Evolutionary conservation across 2,329 filamentous ascomycete genomes (phyloP).

Genomic region (Neonectria magnoliae): DNA sequence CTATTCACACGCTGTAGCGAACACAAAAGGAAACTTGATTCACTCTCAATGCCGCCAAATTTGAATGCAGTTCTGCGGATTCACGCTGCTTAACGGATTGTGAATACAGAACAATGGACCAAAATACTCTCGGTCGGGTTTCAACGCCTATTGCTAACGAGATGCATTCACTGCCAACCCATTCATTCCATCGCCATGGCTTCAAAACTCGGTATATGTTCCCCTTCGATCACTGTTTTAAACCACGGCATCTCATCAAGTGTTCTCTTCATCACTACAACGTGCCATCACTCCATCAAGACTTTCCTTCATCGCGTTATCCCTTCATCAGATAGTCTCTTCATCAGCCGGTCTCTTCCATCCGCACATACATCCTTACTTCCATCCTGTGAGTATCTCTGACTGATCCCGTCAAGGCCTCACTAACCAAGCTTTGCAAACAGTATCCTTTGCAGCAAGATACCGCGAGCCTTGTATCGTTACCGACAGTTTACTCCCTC

Average conservation of each 20-base stretch:
- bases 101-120: background rate
- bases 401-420: background rate
- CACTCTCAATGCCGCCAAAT: background rate
- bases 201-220: background rate
- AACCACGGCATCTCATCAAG: background rate
- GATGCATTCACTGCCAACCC: background rate
- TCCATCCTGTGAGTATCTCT: background rate
- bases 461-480: background rate
- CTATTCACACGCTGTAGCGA: conserved; percentile 1
- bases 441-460: background rate
- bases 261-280: background rate
- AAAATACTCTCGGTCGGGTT: background rate
- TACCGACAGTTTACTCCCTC: background rate
- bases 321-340: background rate
- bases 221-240: background rate
- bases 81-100: background rate
- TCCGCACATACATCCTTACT: background rate
- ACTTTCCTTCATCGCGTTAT: background rate
- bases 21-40: background rate
- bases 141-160: background rate
- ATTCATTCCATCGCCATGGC: background rate
- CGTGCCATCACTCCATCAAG: background rate
- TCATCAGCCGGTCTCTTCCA: background rate
- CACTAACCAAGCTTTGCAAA: background rate
- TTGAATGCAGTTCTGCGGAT: background rate